Conservation (phyloP, 345 rosid genomes). For the Hibiscus syriacus region DNA sequence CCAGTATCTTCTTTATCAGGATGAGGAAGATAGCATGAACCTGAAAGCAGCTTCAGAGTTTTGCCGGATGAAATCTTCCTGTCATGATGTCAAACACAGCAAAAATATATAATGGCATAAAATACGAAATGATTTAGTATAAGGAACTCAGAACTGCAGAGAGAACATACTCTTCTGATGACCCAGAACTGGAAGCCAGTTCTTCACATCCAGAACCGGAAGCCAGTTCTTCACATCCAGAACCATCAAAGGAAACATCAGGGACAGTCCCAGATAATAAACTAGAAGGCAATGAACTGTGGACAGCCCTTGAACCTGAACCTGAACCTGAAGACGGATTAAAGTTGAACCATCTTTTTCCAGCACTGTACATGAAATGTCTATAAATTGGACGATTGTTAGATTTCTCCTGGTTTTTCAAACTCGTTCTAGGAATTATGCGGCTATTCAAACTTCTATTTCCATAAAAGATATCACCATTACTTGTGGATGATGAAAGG, state of each 20-base stretch:
- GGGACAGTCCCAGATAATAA: slow-evolving; percentile 61
- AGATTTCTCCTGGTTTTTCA: slow-evolving; percentile 37
- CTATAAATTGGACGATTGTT: slow-evolving; percentile 38
- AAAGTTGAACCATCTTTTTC: slow-evolving; percentile 42
- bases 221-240: slow-evolving; percentile 46
- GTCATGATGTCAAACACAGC: slow-evolving; percentile 4
- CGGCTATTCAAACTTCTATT: slow-evolving; percentile 22
- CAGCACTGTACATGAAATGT: slow-evolving; percentile 38
- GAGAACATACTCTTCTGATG: slow-evolving; percentile 57
- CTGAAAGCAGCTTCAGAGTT: slow-evolving; percentile 69
- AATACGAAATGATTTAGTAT: neutral
- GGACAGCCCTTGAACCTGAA: slow-evolving; percentile 45
- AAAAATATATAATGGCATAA: neutral
- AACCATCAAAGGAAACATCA: slow-evolving; percentile 57
- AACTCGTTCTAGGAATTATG: slow-evolving; percentile 53
- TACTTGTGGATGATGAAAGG: slow-evolving; percentile 16
- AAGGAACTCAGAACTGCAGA: neutral
- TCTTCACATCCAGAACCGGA: slow-evolving; percentile 46
- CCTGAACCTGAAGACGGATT: slow-evolving; percentile 29
- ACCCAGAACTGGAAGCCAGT: slow-evolving; percentile 31
- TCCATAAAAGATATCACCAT: slow-evolving; percentile 25
- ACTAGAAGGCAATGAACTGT: slow-evolving; percentile 34
- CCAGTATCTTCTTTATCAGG: slow-evolving; percentile 98
- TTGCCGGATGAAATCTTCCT: slow-evolving; percentile 43
- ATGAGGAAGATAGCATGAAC: slow-evolving; percentile 89